These are phyloP conservation scores for Pseudogymnoascus sp. DNA, from an alignment of 2,329 filamentous ascomycete species.

Conservation along the genomic window DNA sequence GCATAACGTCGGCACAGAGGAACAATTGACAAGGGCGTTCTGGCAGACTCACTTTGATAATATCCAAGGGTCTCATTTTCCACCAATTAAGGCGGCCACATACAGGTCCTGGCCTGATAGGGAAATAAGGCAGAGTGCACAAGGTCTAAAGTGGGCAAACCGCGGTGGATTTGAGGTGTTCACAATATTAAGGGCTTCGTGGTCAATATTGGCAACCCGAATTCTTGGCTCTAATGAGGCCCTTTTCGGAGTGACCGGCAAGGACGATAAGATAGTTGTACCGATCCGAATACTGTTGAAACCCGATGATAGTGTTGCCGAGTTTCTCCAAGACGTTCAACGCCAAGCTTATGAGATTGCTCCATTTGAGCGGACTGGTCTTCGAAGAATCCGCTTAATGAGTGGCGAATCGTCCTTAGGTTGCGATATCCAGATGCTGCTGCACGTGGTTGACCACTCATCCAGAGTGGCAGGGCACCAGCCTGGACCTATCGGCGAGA, in stretches of 20 bases:
- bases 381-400: neutral
- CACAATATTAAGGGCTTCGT: neutral
- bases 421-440: neutral
- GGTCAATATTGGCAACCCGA: neutral
- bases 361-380: neutral
- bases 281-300: neutral
- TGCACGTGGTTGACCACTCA: neutral
- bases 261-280: neutral
- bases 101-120: neutral
- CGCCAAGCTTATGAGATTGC: neutral
- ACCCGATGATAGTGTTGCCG: neutral
- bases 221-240: constrained; percentile 2
- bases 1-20: neutral
- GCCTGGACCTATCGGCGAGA: neutral
- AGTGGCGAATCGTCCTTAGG: neutral
- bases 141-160: neutral
- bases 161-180: neutral
- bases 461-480: neutral
- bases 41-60: neutral
- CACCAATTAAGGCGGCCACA: neutral
- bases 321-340: neutral
- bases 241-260: neutral
- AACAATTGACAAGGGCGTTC: neutral
- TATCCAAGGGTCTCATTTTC: constrained; percentile 1
- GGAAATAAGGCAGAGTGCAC: neutral